These are phyloP conservation scores for Cetradonia linearis DNA, from an alignment of 495 filamentous ascomycete genomes.

Conservation along the genomic window DNA sequence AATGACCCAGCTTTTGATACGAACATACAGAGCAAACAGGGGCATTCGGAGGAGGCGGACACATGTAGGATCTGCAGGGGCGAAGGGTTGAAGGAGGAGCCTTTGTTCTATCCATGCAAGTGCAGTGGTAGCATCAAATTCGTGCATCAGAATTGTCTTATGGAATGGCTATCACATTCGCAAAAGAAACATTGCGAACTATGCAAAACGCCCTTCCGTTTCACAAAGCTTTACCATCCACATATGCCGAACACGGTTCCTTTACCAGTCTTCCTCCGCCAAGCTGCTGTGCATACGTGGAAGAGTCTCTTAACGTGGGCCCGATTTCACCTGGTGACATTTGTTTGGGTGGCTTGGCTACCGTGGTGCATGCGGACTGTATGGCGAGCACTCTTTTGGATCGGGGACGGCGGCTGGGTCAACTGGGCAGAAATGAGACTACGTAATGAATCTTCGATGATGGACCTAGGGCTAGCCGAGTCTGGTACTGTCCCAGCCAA, in stretches of 20 bases:
- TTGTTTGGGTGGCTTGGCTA: conserved; percentile 80
- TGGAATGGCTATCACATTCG: conserved; percentile 95
- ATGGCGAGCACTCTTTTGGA: conserved; percentile 89
- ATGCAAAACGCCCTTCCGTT: conserved; percentile 95
- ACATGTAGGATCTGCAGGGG: conserved; percentile 94
- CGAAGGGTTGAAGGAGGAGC: conserved; percentile 73
- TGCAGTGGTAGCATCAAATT: conserved; percentile 98
- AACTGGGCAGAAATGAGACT: conserved; percentile 28
- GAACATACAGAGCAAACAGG: conserved; percentile 32
- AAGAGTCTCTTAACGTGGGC: conserved; percentile 64
- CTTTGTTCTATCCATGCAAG: conserved; percentile 94
- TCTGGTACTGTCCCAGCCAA: conserved; percentile 33
- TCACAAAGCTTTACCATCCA: conserved; percentile 93
- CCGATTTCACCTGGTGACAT: conserved; percentile 63
- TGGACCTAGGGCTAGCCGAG: conserved; percentile 18
- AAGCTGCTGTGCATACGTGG: conserved; percentile 59
- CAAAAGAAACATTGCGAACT: conserved; percentile 99
- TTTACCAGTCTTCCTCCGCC: conserved; percentile 63
- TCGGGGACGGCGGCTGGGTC: conserved; percentile 87
- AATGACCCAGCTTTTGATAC: conserved; percentile 49
- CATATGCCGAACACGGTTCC: conserved; percentile 83
- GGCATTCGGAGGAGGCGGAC: conserved; percentile 46
- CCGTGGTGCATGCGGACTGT: conserved; percentile 85
- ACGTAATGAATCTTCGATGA: conserved; percentile 1
- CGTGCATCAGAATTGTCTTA: conserved; percentile 93